Conservation (phyloP, 78 protist genomes). For the Guillardia theta region DNA sequence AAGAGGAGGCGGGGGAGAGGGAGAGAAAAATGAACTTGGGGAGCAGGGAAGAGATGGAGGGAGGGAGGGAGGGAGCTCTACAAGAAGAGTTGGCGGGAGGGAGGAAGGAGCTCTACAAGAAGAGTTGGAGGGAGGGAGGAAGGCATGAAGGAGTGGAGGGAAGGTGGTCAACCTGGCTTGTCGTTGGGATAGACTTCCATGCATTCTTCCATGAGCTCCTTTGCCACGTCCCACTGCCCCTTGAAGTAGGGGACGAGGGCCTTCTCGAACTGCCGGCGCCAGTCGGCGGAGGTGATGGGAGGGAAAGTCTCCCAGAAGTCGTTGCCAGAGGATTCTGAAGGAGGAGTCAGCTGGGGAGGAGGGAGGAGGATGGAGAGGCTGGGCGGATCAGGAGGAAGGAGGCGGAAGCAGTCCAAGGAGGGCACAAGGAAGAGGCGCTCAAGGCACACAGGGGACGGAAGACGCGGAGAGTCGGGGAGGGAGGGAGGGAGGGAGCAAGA, state of each 20-base stretch:
- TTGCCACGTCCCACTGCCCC: neutral
- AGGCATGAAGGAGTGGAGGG: too few relatives aligned
- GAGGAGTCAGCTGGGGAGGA: neutral
- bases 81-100: too few relatives aligned
- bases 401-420: neutral
- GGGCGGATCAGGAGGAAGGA: neutral
- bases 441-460: neutral
- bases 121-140: too few relatives aligned
- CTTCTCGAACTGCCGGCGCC: neutral
- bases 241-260: neutral
- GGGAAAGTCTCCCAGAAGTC: neutral
- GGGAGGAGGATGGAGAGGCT: neutral
- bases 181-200: neutral
- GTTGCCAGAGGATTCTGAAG: neutral
- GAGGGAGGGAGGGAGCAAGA: neutral
- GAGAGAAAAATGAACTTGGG: too few relatives aligned
- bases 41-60: too few relatives aligned
- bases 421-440: neutral
- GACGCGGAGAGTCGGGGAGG: neutral
- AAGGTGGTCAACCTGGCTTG: too few relatives aligned
- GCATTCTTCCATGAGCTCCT: constrained; percentile 16
- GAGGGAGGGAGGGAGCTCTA: too few relatives aligned
- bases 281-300: neutral
- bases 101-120: too few relatives aligned
- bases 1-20: too few relatives aligned